Base-by-base conservation (phyloP, 148 eudicot species). In the Cornus suecica region DNA sequence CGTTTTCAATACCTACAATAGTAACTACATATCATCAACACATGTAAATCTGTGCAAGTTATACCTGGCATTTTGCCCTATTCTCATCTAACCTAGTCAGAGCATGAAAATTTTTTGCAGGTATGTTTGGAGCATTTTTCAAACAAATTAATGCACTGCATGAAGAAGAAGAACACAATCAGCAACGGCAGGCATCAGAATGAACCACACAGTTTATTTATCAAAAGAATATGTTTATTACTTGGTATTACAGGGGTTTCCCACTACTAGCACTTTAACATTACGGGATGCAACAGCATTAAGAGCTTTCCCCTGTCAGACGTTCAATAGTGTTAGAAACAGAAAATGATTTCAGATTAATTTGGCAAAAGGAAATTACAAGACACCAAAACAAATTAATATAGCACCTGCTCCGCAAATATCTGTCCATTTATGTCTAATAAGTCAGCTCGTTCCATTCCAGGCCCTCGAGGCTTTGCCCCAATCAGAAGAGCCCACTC, bases 191-290 rank as follows among this genome's bases (percentile, higher is more conserved):
- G 9, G 22, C 22, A 22, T 4, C 31, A 78, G 48, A 69, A 30
- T 41, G 31, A 58, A 69, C 37, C 26, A 70, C 56, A 29, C 23
- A 23, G 28, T n/a, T 64, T 45, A 9, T 54, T 25, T 23, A 54
- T 10, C 37, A 34, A 45, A 18, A 37, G 16, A 23, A 26, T 4
- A 71, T 67, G 66, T 15, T 31, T 68, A 66, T 85, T 86, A 96
- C 99, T 96, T 96, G 81, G 99, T 96, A 76, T 96, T 96, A 87
- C 99, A 96, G 42, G 99, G 99, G 86, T 96, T 96, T 45, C 99
- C 99, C 74, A 96, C 99, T 15, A 96, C 93, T 42, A 96, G 77
- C 73, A 96, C 99, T 80, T 96, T 96, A 60, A 89, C 94, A 74
- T 90, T 88, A 37, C 73, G 88, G 14, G 99, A 96, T 65, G 99